Conservation (phyloP, 495 filamentous ascomycete genomes). For the Xylaria intraflava region DNA sequence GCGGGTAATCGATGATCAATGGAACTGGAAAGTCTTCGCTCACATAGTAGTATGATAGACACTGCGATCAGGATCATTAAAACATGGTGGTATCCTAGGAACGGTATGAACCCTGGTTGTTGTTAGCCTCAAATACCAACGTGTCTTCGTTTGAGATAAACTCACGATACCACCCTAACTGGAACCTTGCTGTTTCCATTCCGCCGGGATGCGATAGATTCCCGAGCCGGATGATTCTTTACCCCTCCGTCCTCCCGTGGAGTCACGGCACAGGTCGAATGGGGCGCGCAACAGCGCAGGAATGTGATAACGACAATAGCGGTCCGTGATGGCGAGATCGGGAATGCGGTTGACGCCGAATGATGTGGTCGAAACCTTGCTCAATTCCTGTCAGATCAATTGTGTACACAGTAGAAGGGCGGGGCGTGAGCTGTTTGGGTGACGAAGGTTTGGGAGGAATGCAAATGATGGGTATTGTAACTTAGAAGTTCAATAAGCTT, state of each 20-base stretch:
- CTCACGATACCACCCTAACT: conserved; percentile 44
- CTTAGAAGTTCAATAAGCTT: conserved; percentile 26
- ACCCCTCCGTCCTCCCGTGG: conserved; percentile 36
- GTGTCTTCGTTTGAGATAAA: conserved; percentile 1
- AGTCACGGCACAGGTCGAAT: conserved; percentile 29
- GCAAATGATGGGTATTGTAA: conserved; percentile 18
- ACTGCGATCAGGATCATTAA: conserved; percentile 95
- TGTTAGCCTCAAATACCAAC: conserved; percentile 16
- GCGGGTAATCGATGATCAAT: not conserved
- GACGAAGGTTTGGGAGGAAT: conserved; percentile 6
- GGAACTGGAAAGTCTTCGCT: conserved; percentile 30
- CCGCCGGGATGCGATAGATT: not conserved
- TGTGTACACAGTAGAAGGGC: conserved; percentile 10
- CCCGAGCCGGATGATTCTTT: conserved; percentile 8
- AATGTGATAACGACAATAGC: conserved; percentile 16
- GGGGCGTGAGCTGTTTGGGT: conserved; percentile 1
- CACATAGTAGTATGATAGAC: conserved; percentile 91
- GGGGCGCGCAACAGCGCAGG: conserved; percentile 21
- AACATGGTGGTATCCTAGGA: conserved; percentile 97
- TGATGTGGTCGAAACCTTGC: conserved; percentile 18
- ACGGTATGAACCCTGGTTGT: conserved; percentile 72
- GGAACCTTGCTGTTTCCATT: conserved; percentile 31
- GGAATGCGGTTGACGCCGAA: conserved; percentile 20
- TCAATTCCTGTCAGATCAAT: conserved; percentile 21
- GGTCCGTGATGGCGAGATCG: conserved; percentile 19